phyloP scores from a whole-genome alignment of 148 eudicot species.

The Amaranthus palmeri region DNA sequence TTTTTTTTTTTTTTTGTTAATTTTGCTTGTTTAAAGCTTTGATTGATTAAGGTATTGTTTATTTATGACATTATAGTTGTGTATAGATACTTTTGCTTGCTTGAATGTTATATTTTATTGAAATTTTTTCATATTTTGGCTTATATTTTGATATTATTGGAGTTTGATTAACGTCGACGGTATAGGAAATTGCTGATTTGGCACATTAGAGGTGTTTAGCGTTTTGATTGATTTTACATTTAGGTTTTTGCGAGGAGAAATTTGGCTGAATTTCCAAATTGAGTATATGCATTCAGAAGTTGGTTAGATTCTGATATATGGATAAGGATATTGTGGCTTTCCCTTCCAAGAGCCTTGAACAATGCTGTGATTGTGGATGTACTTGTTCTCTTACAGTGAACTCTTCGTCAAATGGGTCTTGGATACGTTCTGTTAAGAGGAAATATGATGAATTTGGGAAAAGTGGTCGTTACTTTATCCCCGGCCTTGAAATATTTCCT shows the following conservation, averaged over 20 bases:
- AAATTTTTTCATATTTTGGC: not conserved
- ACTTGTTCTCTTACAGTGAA: constrained; percentile 44
- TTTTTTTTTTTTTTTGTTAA: not conserved
- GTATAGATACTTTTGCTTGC: not conserved
- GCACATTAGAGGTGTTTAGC: not conserved
- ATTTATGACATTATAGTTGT: not conserved
- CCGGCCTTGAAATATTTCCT: constrained; percentile 52
- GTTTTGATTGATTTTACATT: not conserved
- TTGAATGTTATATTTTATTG: not conserved
- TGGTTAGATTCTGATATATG: constrained; percentile 33
- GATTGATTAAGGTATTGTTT: constrained; percentile 5
- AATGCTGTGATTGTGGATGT: constrained; percentile 78
- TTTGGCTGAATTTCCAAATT: not conserved
- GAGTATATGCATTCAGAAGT: constrained; percentile 22
- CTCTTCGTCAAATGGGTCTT: constrained; percentile 40
- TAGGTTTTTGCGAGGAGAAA: not conserved
- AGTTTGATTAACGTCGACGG: not conserved
- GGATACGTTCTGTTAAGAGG: constrained; percentile 75
- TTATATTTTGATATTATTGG: constrained; percentile 4
- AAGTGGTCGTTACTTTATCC: constrained; percentile 38
- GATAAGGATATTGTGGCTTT: constrained; percentile 35
- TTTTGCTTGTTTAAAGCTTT: not conserved
- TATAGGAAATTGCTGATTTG: constrained; percentile 5
- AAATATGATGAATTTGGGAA: constrained; percentile 60
- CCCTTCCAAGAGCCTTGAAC: constrained; percentile 39